These are phyloP conservation scores for Cardamine occulta DNA, from an alignment of 345 rosid genomes.

Conservation along the genomic window DNA sequence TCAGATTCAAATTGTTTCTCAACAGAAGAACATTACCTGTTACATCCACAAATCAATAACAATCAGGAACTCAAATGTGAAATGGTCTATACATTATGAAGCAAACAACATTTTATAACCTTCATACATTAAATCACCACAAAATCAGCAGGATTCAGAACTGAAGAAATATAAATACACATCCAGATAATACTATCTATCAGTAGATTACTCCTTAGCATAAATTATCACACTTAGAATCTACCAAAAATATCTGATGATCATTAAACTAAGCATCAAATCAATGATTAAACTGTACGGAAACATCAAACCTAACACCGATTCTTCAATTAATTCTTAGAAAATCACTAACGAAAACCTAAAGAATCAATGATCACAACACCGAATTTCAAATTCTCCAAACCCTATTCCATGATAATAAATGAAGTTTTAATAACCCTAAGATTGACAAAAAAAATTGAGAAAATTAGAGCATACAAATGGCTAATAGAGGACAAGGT, in stretches of 20 bases:
- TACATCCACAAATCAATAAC: constrained; percentile 34
- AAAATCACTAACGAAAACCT: constrained; percentile 5
- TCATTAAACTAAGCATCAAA: constrained; percentile 7
- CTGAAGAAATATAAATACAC: not conserved
- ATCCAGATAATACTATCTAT: not conserved
- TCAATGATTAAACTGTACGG: constrained; percentile 20
- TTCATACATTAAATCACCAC: not conserved
- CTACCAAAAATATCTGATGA: constrained; percentile 21
- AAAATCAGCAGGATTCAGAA: not conserved
- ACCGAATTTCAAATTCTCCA: constrained; percentile 17
- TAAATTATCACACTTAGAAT: not conserved
- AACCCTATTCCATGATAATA: not conserved
- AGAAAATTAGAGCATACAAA: constrained; percentile 57
- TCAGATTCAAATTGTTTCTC: constrained; percentile 84
- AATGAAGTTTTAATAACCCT: constrained; percentile 32
- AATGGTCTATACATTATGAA: not conserved
- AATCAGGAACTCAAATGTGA: not conserved
- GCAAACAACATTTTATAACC: not conserved
- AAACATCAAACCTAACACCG: constrained; percentile 26
- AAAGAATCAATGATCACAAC: not conserved
- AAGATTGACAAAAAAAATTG: constrained; percentile 7
- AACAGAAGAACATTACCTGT: constrained; percentile 89
- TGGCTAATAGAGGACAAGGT: constrained; percentile 97
- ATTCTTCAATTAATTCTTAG: not conserved
- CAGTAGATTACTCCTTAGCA: constrained; percentile 14